Base-by-base conservation (phyloP, 805 yeast genomes). In the Saturnispora serradocipensis region DNA sequence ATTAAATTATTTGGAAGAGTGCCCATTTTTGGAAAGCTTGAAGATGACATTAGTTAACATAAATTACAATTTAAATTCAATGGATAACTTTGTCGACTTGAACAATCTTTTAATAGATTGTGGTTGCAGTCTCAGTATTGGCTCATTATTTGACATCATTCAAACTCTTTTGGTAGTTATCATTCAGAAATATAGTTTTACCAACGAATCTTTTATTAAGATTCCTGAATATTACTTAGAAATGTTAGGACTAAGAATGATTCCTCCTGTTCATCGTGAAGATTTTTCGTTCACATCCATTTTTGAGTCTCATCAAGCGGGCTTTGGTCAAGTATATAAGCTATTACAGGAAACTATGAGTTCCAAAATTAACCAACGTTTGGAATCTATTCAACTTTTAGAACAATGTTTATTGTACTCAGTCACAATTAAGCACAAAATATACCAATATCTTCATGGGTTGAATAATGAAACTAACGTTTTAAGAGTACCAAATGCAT, bases 101-200 rank as follows among this genome's bases (percentile, higher is more conserved):
- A 58, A 61, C 38, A 44, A 56, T 16, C 43, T 59, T 30, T 45
- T 65, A 32, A 55, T 54, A 47, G 65, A 65, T 51, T 42, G 70
- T 57, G 74, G 72, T 24, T 58, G 69, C 51, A 51, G 74, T 3
- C 58, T 73, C 24, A 52, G 64, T 5, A 49, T 67, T 0, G 69
- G 72, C 57, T 72, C 72, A 13, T 61, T 66, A 22, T 45, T 65
- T 39, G 67, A 63, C 52, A 56, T 56, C 9, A 43, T 60, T 8
- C 65, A 64, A 53, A 59, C 56, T 27, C 47, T 66, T 7, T 39
- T 66, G 3, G 53, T 61, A 3, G 20, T 50, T 2, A 47, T 52
- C n/a, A 49, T 62, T 24, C 59, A 63, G 45, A 39, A 56, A 3
- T 45, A 32, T 5, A 57, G 54, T 36, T 55, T 55, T 45, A 8